These are phyloP conservation scores for Cryptomeria japonica DNA, from an alignment of 75 land plant species.

Conservation along the genomic window DNA sequence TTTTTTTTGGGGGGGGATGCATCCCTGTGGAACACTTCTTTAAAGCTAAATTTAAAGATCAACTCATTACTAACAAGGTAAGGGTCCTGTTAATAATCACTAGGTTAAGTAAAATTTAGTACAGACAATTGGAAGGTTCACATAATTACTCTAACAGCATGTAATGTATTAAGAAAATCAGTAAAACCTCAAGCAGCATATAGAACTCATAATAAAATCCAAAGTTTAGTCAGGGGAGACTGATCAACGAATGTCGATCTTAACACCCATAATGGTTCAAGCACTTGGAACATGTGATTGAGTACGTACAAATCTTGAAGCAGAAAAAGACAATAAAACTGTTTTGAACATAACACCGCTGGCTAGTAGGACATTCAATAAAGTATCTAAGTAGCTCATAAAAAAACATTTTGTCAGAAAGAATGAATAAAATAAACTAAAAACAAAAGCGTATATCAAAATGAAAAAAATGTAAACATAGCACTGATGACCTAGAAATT, in stretches of 20 bases:
- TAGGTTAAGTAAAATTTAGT: background rate
- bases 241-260: background rate
- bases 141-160: background rate
- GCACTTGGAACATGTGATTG: background rate
- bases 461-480: background rate
- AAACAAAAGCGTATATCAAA: background rate
- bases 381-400: background rate
- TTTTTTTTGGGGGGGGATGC: too few species aligned
- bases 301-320: background rate
- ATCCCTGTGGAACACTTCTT: too few species aligned
- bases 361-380: background rate
- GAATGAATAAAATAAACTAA: background rate
- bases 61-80: background rate
- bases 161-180: background rate
- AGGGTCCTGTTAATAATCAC: too few species aligned
- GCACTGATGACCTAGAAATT: background rate
- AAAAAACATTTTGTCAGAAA: background rate
- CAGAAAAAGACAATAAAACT: background rate
- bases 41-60: background rate
- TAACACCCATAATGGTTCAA: background rate
- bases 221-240: background rate
- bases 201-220: background rate
- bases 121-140: background rate
- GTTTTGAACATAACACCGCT: background rate
- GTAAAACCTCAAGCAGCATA: background rate